phyloP scores from a whole-genome alignment of 371 early-diverging fungal species.

The Haplosporangium sp. region DNA sequence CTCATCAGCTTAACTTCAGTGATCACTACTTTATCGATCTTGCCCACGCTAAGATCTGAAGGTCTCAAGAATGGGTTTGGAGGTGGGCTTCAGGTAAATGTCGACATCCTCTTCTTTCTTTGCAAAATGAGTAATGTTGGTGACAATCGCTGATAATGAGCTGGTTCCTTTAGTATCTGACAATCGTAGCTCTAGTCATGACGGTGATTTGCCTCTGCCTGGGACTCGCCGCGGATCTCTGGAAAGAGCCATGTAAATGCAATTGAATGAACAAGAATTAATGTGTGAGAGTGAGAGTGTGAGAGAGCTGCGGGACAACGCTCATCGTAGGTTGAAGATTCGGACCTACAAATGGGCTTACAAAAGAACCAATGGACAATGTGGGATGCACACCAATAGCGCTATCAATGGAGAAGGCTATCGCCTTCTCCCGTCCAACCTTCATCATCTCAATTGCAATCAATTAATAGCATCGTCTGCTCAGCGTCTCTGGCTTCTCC shows the following conservation, averaged over 20 bases:
- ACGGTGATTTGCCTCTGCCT: slow-evolving; percentile 19
- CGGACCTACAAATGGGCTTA: no score
- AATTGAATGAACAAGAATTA: not conserved
- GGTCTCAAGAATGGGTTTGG: slow-evolving; percentile 24
- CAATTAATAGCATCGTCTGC: no score
- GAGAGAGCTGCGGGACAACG: not conserved
- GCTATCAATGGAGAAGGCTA: no score
- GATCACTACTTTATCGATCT: slow-evolving; percentile 6
- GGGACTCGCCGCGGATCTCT: slow-evolving; percentile 14
- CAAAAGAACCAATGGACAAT: no score
- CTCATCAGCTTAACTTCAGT: slow-evolving; percentile 20
- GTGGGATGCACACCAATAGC: no score
- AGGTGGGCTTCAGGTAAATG: slow-evolving; percentile 32
- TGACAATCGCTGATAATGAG: no score
- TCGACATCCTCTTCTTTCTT: slow-evolving; percentile 5
- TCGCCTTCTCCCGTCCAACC: no score
- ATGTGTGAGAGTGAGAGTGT: not conserved
- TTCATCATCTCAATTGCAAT: no score
- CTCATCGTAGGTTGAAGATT: no score
- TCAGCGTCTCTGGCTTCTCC: no score
- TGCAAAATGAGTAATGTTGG: not conserved
- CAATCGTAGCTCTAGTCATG: slow-evolving; percentile 24
- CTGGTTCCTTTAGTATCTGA: slow-evolving; percentile 31
- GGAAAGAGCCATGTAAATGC: slow-evolving; percentile 14
- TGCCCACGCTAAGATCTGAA: slow-evolving; percentile 6